A percentile compares a stretch with the other conserved stretches of the same genome.
phyloP scores from a whole-genome alignment of 2,329 filamentous ascomycete species.

The Conoideocrella luteorostrata region DNA sequence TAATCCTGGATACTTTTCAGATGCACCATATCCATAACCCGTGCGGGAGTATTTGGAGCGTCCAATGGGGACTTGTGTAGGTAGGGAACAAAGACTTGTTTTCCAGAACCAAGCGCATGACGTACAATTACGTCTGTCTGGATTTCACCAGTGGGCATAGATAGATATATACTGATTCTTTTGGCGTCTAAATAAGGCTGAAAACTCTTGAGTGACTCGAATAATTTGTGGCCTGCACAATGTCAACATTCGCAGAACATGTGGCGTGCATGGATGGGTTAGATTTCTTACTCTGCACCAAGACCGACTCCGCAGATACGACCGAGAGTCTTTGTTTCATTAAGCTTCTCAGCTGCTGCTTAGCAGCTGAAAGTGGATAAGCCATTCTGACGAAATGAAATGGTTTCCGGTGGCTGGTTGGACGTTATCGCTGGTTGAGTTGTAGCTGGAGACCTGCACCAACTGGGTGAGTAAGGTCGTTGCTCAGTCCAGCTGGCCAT shows the following conservation, averaged over 20 bases:
- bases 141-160: slow-evolving; percentile 84
- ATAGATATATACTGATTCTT: slow-evolving; percentile 79
- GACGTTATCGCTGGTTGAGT: too few species aligned
- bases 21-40: slow-evolving; percentile 92
- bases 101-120: slow-evolving; percentile 69
- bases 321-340: slow-evolving; percentile 61
- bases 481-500: too few species aligned
- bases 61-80: slow-evolving; percentile 57
- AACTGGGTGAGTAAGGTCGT: too few species aligned
- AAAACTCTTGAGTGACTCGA: slow-evolving; percentile 58
- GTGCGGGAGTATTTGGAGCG: slow-evolving; percentile 46
- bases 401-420: too few species aligned
- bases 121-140: slow-evolving; percentile 77
- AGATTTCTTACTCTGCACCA: slow-evolving; percentile 60
- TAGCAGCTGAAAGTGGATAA: slow-evolving; percentile 42
- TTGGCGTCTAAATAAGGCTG: slow-evolving; percentile 69
- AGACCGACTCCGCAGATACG: slow-evolving; percentile 56
- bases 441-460: too few species aligned
- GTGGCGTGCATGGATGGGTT: background rate
- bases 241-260: background rate
- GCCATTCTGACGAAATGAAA: too few species aligned
- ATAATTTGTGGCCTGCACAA: slow-evolving; percentile 58
- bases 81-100: slow-evolving; percentile 88
- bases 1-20: slow-evolving; percentile 71
- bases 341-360: slow-evolving; percentile 65